Evolutionary conservation across 495 filamentous ascomycete species (phyloP), one percentile per base, ranked within the genome.

Genomic region (Neurospora sp.): DNA sequence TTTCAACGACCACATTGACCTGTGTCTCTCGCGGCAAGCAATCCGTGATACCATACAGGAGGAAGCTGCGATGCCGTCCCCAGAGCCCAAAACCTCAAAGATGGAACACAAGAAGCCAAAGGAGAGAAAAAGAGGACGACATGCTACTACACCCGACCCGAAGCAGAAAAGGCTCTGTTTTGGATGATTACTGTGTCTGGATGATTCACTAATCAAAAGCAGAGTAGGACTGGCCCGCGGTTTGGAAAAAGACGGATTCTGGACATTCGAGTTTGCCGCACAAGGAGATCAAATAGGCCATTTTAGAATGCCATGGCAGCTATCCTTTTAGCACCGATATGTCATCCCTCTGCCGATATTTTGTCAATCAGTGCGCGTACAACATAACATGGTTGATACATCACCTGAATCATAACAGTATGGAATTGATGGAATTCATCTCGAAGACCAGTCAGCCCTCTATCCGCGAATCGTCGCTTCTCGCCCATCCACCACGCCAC

Each of bases 1-100:
- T 7, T 98, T 99, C 82, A 99, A 99, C 75, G 90, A 91, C 69
- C 96, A 99, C 80, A 91, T 99, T 68, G 96, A 99, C 78, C 89
- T 92, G 27, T 99, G 96, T 82, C 87, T 99, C 8, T 97, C 94
- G 3, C 84, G 89, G 65, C 88, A 91, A 78, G 92, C 93, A 0
- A 99, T 99, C 74, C 90, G 90, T 53, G 93, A 97, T 77, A 92
- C 87, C 0, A 90, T 92, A 8, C 89, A 92, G 71, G 87, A 86
- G 69, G 78, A 82, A 4, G 75, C 77, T 22, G 76, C 75, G 27
- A 73, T 73, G 12, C 70, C 73, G 42, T 61, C 77, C 16, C 35
- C 69, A 16, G 18, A 3, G 41, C 75, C 72, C 68, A 72, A 27
- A 27, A 53, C 12, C 3, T 70, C 73, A 37, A 72, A 75, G 8